These are phyloP conservation scores for Solanum rostratum DNA, from an alignment of 257 asterid genomes.

Conservation along the genomic window DNA sequence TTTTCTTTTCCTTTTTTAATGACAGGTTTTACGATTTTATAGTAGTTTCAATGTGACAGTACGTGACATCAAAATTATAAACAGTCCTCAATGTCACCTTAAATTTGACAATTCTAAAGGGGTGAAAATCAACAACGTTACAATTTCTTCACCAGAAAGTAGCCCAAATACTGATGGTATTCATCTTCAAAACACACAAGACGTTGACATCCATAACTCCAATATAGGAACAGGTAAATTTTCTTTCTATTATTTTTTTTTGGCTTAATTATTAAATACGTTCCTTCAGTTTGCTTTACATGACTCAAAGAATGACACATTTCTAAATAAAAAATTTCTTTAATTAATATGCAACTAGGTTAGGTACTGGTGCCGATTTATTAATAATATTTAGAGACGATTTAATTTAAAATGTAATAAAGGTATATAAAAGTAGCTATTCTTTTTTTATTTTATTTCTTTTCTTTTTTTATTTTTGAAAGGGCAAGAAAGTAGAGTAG, in stretches of 20 bases:
- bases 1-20: too few relatives aligned
- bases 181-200: constrained; percentile 76
- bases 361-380: background rate
- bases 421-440: background rate
- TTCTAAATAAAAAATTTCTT: background rate
- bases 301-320: background rate
- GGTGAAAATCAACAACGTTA: constrained; percentile 42
- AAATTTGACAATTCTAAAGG: constrained; percentile 62
- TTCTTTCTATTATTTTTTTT: background rate
- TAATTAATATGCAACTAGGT: background rate
- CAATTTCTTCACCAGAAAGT: constrained; percentile 59
- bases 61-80: constrained; percentile 34
- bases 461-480: background rate
- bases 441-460: background rate
- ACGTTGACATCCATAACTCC: constrained; percentile 59
- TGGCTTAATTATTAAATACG: background rate
- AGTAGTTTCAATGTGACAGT: constrained; percentile 40
- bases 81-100: constrained; percentile 73
- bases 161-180: constrained; percentile 87
- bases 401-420: background rate
- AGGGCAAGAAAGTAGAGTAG: background rate
- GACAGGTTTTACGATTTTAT: constrained; percentile 76
- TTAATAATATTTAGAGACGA: background rate
- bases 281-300: background rate
- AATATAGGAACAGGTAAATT: constrained; percentile 45